Evolutionary conservation across 192 early-diverging fungal species (phyloP), one percentile per base, ranked within the genome.

Genomic region (Diversispora epigaea): DNA sequence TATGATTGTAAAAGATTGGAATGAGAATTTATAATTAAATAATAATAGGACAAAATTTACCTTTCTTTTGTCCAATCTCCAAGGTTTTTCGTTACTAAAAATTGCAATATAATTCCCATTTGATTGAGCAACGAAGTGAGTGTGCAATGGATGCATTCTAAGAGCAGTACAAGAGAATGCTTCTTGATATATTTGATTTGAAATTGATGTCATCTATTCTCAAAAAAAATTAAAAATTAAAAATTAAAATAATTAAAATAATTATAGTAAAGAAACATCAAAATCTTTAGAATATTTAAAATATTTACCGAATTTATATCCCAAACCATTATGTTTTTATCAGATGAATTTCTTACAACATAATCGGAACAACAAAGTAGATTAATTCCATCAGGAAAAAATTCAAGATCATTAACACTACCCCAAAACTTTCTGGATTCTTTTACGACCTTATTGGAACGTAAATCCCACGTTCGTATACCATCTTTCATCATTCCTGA

Each of bases 151-250:
- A 64, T 74, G 72, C 0, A 62, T 64, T 52, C 72, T 46, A 39
- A 74, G 45, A 17, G 72, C 72, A 3, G 72, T 74, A 65, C 72
- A 74, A 45, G 72, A 74, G 54, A 52, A 74, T 12, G 72, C 61
- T 54, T 74, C 72, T 74, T 74, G 72, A 64, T 74, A 74, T 25
- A 74, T 74, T 54, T 74, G 72, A 74, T 74, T 74, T 9, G 72
- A 73, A 22, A 73, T 61, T 40, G 71, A 7, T n/a, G 71, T 73
- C 25, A 52, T 41, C 71, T 73, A 4, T 54, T 54, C n/a, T 50
- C 14, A 21, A 32, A 6, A 39, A 7, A 40, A 70, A 55, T n/a
- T n/a, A 54, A 43, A 70, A 70, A 6, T 54, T 11, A 25, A 68
- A 68, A n/a, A 68, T 19, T 68, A 54, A 54, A 17, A 54, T 32